Evolutionary conservation across 2,329 filamentous ascomycete genomes (phyloP), one percentile per base, ranked within the genome.

Genomic region (Lasiodiplodia sp.): DNA sequence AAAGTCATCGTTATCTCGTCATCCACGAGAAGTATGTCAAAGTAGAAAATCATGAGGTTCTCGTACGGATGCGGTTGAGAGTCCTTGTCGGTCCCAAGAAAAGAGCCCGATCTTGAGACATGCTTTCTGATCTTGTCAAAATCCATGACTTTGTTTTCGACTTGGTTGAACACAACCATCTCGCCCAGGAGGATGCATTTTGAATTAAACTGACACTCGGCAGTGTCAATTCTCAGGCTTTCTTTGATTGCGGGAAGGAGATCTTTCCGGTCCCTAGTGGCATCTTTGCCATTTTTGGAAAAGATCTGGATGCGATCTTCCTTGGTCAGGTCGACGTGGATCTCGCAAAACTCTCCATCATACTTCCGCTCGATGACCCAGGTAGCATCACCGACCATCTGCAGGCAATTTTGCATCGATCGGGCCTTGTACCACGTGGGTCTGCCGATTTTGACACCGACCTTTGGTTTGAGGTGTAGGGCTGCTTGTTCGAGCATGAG

Each of bases 271-370:
- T 97, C 94, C 64, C 81, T 76, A 0, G 93, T 97, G 55, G 93
- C 95, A 72, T 97, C 92, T 76, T 96, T 96, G 69, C 94, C 93
- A 74, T 93, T 96, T 77, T 97, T 97, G 11, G 93, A 96, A 76
- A 96, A 97, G 37, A 97, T 95, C 71, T 91, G 90, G 34, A 97
- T 88, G 58, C 84, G 86, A 0, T 85, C 37, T 16, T 81, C 81
- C 62, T 86, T 88, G 10, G 82, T 82, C 7, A 92, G 81, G 74
- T 96, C 89, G 49, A 97, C 82, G 74, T 97, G 94, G 37, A 97
- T 88, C 77, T 97, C 94, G 73, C 92, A 96, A 72, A 96, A 97
- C 78, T 97, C 94, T 37, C 92, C 93, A 73, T 97, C 93, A 70
- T 96, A 88, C 76, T 97, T 97, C 64, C 89, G 85, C 77, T 97